Percentiles rank a stretch among this genome's conserved stretches.
Evolutionary conservation across 441 rosid genomes (phyloP).

Genomic region (Arabidopsis hybrid): DNA sequence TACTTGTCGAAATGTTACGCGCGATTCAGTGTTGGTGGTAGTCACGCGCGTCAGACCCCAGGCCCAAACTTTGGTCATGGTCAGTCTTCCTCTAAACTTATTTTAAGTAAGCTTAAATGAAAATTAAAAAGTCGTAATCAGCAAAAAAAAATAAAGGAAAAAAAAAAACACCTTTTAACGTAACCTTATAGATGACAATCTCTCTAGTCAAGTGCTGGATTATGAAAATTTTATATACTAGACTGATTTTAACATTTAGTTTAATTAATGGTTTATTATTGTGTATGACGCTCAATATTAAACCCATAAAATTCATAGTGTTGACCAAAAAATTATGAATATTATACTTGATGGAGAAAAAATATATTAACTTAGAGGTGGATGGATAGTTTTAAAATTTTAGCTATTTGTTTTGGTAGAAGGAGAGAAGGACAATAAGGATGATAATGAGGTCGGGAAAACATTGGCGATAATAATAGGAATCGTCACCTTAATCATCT

Average conservation of each 20-base stretch:
- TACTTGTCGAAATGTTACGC: constrained; percentile 73
- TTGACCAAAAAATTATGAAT: too few relatives aligned
- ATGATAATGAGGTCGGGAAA: constrained; percentile 62
- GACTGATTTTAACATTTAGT: too few relatives aligned
- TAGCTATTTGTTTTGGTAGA: neutral
- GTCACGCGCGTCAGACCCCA: constrained; percentile 45
- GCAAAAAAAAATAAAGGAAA: neutral
- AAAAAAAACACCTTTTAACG: neutral
- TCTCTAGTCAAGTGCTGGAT: constrained; percentile 8
- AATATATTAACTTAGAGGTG: neutral
- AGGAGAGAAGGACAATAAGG: constrained; percentile 38
- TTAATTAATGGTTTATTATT: too few relatives aligned
- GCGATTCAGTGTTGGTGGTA: constrained; percentile 58
- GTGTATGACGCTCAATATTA: too few relatives aligned
- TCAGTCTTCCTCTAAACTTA: constrained; percentile 19
- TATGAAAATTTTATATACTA: neutral
- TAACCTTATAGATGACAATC: neutral
- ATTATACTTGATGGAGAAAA: too few relatives aligned
- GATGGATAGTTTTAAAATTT: neutral
- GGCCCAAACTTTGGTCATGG: constrained; percentile 35
- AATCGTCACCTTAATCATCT: constrained; percentile 72
- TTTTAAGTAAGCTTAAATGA: too few relatives aligned
- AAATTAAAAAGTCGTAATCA: constrained; percentile 3
- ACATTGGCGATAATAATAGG: constrained; percentile 85
- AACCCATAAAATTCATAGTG: too few relatives aligned